Conservation (phyloP, 2,329 filamentous ascomycete species). For the Lasiodiplodia citricola region DNA sequence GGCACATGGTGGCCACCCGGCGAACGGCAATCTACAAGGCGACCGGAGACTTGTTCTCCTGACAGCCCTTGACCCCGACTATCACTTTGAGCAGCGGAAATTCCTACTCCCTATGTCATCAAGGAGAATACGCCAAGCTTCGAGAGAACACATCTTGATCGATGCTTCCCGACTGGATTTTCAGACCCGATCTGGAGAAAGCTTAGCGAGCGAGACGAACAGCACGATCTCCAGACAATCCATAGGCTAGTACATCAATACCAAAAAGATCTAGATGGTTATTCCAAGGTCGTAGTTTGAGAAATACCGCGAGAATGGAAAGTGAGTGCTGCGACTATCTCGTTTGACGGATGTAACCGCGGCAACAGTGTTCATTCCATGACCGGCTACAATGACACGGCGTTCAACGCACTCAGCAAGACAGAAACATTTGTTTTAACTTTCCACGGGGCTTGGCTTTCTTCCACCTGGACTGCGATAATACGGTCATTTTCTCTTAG, state of each 20-base stretch:
- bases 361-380: too few species aligned
- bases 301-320: too few species aligned
- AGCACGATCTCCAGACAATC: not conserved
- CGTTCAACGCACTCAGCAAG: too few species aligned
- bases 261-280: too few species aligned
- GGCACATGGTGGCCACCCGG: not conserved
- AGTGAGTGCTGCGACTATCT: too few species aligned
- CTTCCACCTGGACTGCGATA: too few species aligned
- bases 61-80: not conserved
- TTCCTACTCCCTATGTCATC: not conserved
- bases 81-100: not conserved
- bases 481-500: too few species aligned
- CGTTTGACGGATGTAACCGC: too few species aligned
- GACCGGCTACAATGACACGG: too few species aligned
- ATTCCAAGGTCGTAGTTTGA: too few species aligned
- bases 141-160: not conserved
- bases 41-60: not conserved
- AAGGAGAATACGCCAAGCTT: not conserved
- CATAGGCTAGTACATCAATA: not conserved
- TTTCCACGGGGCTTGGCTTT: too few species aligned
- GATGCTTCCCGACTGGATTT: not conserved
- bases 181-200: not conserved
- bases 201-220: not conserved
- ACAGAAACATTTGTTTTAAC: too few species aligned
- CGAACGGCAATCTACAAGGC: not conserved